Conservation (phyloP, 75 land plant genomes). For the Selaginella moellendorffii region DNA sequence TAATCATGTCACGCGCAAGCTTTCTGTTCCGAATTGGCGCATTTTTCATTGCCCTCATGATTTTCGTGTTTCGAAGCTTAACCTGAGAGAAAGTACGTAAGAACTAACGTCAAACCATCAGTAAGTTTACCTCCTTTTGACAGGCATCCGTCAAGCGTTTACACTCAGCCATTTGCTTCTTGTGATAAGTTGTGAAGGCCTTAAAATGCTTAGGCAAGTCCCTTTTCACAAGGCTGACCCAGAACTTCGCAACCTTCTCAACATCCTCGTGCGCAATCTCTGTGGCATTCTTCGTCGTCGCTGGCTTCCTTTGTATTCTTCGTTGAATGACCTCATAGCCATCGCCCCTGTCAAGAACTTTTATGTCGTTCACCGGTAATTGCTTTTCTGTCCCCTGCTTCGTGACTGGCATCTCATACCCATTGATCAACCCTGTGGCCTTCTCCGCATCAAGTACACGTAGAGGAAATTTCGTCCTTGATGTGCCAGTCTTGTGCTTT, state of each 20-base stretch:
- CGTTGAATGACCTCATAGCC: constrained; percentile 89
- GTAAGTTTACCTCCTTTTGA: constrained; percentile 61
- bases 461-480: neutral
- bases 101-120: neutral
- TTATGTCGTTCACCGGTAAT: constrained; percentile 29
- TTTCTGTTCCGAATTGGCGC: constrained; percentile 74
- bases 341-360: constrained; percentile 78
- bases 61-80: constrained; percentile 47
- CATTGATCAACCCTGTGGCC: neutral
- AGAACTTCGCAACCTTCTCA: constrained; percentile 57
- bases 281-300: constrained; percentile 50
- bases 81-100: constrained; percentile 53
- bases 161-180: constrained; percentile 57
- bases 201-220: constrained; percentile 76
- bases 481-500: neutral
- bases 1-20: constrained; percentile 74
- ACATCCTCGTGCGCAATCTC: constrained; percentile 58
- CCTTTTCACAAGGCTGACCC: constrained; percentile 62
- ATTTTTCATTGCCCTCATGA: constrained; percentile 58
- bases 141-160: constrained; percentile 69
- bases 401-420: no score
- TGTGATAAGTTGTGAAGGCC: constrained; percentile 40
- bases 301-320: constrained; percentile 59
- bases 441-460: neutral
- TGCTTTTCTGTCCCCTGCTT: no score